phyloP scores from a whole-genome alignment of 768 basidiomycete species.

The Leccinum arenicola region DNA sequence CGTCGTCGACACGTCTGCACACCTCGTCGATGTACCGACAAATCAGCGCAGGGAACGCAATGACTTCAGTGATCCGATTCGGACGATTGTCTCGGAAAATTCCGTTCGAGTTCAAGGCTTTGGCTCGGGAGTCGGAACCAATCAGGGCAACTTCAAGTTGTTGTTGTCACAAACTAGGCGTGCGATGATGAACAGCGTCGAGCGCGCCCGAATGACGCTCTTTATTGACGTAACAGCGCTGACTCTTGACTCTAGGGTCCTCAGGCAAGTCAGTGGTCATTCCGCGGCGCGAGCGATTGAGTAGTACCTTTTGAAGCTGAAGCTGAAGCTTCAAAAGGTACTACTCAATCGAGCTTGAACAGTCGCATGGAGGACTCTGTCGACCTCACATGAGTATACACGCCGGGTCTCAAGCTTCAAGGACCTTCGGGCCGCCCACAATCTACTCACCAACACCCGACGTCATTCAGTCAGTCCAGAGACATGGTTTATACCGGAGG shows the following conservation, averaged over 20 bases:
- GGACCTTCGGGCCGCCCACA: not conserved
- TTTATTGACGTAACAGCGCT: too few relatives aligned
- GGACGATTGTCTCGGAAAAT: not conserved
- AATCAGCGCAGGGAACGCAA: not conserved
- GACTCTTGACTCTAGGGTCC: not conserved
- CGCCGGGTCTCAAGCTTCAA: not conserved
- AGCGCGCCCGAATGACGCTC: too few relatives aligned
- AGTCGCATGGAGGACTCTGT: not conserved
- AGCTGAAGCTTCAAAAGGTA: too few relatives aligned
- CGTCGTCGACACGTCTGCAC: not conserved
- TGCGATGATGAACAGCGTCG: too few relatives aligned
- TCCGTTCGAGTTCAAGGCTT: not conserved
- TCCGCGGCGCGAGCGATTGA: not conserved
- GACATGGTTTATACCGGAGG: not conserved
- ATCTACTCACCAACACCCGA: not conserved
- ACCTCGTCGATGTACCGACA: not conserved
- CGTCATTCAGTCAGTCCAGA: not conserved
- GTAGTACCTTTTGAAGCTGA: not conserved
- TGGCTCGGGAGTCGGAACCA: not conserved
- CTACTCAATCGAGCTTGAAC: too few relatives aligned
- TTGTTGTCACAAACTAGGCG: too few relatives aligned
- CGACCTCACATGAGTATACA: not conserved
- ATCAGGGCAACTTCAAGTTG: not conserved
- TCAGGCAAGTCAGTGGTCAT: not conserved
- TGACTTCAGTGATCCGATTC: not conserved